A percentile compares a stretch with the other conserved stretches of the same genome.
Conservation (phyloP, 2,329 filamentous ascomycete species). For the Claviceps cyperi region DNA sequence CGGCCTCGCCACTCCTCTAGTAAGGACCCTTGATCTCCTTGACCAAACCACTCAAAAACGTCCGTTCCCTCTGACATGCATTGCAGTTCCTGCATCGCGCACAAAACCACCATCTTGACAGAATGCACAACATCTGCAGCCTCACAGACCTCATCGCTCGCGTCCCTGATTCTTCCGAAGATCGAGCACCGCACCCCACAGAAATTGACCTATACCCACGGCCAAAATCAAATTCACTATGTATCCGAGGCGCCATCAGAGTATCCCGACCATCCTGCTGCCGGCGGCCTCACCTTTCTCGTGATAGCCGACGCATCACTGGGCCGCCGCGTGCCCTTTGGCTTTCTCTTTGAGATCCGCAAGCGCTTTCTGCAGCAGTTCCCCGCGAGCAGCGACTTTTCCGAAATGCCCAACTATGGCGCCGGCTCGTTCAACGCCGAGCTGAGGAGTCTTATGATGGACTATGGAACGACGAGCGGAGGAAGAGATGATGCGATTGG, state of each 20-base stretch:
- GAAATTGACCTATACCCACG: constrained; percentile 90
- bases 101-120: constrained; percentile 81
- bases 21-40: constrained; percentile 19
- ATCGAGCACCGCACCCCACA: constrained; percentile 68
- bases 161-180: constrained; percentile 88
- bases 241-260: constrained; percentile 69
- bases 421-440: constrained; percentile 74
- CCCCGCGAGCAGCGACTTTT: constrained; percentile 53
- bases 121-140: constrained; percentile 83
- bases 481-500: constrained; percentile 68
- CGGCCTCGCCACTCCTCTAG: constrained; percentile 59
- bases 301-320: constrained; percentile 72
- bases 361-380: constrained; percentile 69
- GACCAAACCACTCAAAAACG: not conserved
- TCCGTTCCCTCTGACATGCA: not conserved
- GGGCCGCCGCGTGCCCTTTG: constrained; percentile 80
- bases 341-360: constrained; percentile 82
- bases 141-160: constrained; percentile 71
- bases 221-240: constrained; percentile 88
- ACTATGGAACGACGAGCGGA: constrained; percentile 65
- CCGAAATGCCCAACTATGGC: constrained; percentile 73
- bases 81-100: constrained; percentile 68
- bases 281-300: constrained; percentile 79
- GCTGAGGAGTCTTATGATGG: constrained; percentile 64
- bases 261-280: constrained; percentile 41